phyloP scores from a whole-genome alignment of 2,329 filamentous ascomycete genomes.

The Sporothrix luriei region DNA sequence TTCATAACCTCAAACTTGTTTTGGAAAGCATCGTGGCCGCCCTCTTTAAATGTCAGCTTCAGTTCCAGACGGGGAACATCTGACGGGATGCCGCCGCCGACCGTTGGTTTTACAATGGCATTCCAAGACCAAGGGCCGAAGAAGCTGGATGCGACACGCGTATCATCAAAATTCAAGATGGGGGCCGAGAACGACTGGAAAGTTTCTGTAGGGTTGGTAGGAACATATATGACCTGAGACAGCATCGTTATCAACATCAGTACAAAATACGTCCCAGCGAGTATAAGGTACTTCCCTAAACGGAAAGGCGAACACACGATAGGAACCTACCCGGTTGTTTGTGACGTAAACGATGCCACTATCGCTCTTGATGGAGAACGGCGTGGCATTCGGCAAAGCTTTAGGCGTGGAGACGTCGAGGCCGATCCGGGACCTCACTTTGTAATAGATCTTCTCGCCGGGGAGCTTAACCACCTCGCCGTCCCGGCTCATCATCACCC shows the following conservation, averaged over 20 bases:
- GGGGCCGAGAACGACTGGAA: slow-evolving; percentile 89
- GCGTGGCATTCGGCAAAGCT: slow-evolving; percentile 63
- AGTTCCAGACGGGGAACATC: slow-evolving; percentile 73
- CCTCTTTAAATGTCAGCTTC: slow-evolving; percentile 89
- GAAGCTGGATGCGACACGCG: slow-evolving; percentile 82
- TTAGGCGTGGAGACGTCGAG: slow-evolving; percentile 73
- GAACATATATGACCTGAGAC: slow-evolving; percentile 80
- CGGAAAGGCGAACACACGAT: not conserved
- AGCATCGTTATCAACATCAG: not conserved
- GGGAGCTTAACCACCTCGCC: slow-evolving; percentile 80
- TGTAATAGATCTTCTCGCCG: slow-evolving; percentile 79
- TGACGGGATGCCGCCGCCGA: slow-evolving; percentile 79
- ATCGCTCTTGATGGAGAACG: slow-evolving; percentile 71
- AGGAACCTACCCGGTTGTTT: slow-evolving; percentile 71
- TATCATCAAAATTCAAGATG: slow-evolving; percentile 84
- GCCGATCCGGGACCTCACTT: slow-evolving; percentile 75
- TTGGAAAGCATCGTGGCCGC: slow-evolving; percentile 91
- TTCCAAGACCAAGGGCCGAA: slow-evolving; percentile 93
- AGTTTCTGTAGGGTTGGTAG: slow-evolving; percentile 65
- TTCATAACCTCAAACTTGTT: slow-evolving; percentile 80
- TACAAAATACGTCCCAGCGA: not conserved
- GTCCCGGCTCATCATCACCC: slow-evolving; percentile 85
- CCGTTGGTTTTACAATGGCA: slow-evolving; percentile 75
- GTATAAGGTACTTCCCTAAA: not conserved
- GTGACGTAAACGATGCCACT: slow-evolving; percentile 78